A percentile compares a stretch with the other conserved stretches of the same genome.
These are phyloP conservation scores for Didymellaceae sp. DNA, from an alignment of 2,329 filamentous ascomycete genomes.

Conservation along the genomic window DNA sequence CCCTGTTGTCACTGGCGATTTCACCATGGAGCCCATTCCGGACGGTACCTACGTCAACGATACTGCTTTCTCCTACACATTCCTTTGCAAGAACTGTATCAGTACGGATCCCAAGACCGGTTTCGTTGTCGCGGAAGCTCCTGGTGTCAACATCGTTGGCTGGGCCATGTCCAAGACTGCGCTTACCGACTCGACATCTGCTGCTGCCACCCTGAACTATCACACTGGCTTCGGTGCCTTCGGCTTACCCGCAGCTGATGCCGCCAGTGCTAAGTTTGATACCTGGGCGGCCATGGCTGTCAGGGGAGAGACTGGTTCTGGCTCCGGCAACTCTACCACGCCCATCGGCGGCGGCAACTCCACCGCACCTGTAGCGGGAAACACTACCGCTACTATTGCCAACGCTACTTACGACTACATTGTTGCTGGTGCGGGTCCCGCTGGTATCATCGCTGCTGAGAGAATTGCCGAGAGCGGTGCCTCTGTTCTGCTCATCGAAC, in stretches of 20 bases:
- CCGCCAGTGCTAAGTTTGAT: conserved; percentile 40
- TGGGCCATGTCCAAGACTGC: conserved; percentile 40
- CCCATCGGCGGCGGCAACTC: conserved; percentile 37
- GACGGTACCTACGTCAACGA: conserved; percentile 61
- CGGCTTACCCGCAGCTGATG: conserved; percentile 37
- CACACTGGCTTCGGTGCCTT: conserved; percentile 45
- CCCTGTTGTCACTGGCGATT: conserved; percentile 51
- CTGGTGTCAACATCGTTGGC: conserved; percentile 36
- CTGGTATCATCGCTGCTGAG: conserved; percentile 64
- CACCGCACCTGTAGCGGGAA: conserved; percentile 33
- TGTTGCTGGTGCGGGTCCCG: conserved; percentile 66
- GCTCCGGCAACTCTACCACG: conserved; percentile 34
- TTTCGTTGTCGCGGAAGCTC: conserved; percentile 33
- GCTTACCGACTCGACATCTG: conserved; percentile 33
- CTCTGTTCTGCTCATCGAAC: conserved; percentile 64
- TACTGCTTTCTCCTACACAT: conserved; percentile 63
- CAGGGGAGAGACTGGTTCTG: conserved; percentile 20
- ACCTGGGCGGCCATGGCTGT: conserved; percentile 46
- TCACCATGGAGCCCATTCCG: conserved; percentile 55
- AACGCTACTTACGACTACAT: conserved; percentile 65
- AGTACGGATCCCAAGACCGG: conserved; percentile 28
- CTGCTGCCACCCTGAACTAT: conserved; percentile 35
- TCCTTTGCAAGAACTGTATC: conserved; percentile 56
- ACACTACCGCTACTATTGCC: conserved; percentile 43
- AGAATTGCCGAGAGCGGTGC: conserved; percentile 68